Base-by-base conservation (phyloP, 371 early-diverging fungal species). In the Cladochytrium tenue region DNA sequence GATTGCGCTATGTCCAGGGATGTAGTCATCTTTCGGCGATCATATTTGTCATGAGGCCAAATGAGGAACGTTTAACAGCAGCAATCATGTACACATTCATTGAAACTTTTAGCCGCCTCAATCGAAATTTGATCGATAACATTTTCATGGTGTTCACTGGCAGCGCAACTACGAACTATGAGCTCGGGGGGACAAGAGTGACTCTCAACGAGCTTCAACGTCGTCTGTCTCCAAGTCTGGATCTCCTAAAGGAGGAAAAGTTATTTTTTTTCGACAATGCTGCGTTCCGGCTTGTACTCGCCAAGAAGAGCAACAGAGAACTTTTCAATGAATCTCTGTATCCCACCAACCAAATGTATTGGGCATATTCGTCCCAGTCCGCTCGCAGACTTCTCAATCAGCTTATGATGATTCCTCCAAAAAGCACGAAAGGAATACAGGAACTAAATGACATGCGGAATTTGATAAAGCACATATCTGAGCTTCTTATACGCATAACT, bases 31-130 rank as follows among this genome's bases (percentile, higher is more conserved):
- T 58, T 10, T 32, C n/a, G 1, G 58, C 58, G 10, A 27, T 58
- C 32, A 17, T 58, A 17, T 33, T 58, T 33, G 32, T 58, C 13
- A 58, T 58, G 58, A 58, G 32, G 58, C 58, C 58, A n/a, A 58
- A 58, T 26, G 58, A 58, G 1, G 58, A 58, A 1, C 58, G 58
- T 26, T 17, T 58, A 10, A 58, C 33, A 15, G 13, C 58, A 13
- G 20, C 28, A 32, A 17, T 58, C n/a, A 32, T 32, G 33, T 58
- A 33, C 58, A 58, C 32, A 26, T 13, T 58, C 33, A 28, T 58
- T 27, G 32, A 58, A 2, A 58, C 20, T 20, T 33, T n/a, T 26
- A 15, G 13, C 15, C 28, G 34, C 26, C 26, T 58, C 20, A 58
- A 32, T 26, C 10, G 26, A 17, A 33, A 58, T 15, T 33, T n/a